Evolutionary conservation across 2,329 filamentous ascomycete genomes (phyloP).

Genomic region (Diplodia sapinea): DNA sequence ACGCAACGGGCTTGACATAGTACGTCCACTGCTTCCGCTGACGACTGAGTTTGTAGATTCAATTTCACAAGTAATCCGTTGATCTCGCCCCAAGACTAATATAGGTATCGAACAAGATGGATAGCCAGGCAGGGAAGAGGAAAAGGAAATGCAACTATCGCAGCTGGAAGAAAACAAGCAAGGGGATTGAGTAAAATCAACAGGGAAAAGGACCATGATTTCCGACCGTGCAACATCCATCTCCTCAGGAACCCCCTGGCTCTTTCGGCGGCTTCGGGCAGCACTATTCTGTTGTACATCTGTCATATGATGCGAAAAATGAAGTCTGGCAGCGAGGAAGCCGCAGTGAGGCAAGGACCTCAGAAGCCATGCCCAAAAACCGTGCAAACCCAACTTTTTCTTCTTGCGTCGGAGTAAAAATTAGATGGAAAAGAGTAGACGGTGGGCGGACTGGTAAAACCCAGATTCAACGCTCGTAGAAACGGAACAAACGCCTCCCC

Average conservation of each 20-base stretch:
- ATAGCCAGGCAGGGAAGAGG: slow-evolving; percentile 19
- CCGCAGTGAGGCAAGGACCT: slow-evolving; percentile 23
- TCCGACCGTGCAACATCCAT: slow-evolving; percentile 8
- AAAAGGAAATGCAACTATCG: slow-evolving; percentile 15
- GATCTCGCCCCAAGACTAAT: slow-evolving; percentile 27
- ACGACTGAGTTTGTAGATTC: slow-evolving; percentile 4
- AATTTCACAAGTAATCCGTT: slow-evolving; percentile 27
- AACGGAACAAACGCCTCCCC: slow-evolving; percentile 15
- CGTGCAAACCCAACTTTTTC: slow-evolving; percentile 29
- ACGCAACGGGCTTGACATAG: background rate
- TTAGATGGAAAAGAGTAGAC: slow-evolving; percentile 8
- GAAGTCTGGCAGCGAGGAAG: slow-evolving; percentile 21
- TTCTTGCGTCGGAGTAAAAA: slow-evolving; percentile 20
- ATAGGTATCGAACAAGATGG: slow-evolving; percentile 31
- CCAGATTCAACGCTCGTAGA: slow-evolving; percentile 16
- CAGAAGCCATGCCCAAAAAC: slow-evolving; percentile 12
- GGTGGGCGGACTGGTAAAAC: background rate
- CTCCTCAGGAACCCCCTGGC: background rate
- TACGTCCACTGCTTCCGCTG: slow-evolving; percentile 1
- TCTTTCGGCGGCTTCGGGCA: background rate
- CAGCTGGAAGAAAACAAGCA: slow-evolving; percentile 5
- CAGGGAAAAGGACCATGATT: slow-evolving; percentile 26
- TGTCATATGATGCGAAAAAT: slow-evolving; percentile 18
- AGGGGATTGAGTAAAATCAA: slow-evolving; percentile 16
- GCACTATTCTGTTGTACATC: slow-evolving; percentile 27